Conservation (phyloP, 2,329 filamentous ascomycete genomes). For the Dothistroma pini region DNA sequence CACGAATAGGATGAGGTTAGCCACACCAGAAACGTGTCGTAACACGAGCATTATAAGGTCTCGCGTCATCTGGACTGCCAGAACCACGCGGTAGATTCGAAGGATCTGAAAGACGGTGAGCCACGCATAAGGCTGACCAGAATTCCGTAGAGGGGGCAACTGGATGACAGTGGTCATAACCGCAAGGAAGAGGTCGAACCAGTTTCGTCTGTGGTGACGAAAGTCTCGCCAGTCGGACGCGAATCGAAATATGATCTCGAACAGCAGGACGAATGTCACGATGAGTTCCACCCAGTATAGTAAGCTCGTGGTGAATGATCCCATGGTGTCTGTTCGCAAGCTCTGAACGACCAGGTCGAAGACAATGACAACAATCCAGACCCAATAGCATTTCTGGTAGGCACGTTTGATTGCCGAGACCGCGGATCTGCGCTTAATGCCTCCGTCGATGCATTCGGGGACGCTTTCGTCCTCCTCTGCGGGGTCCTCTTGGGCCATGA, state of each 20-base stretch:
- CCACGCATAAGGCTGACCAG: constrained; percentile 74
- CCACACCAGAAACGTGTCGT: constrained; percentile 85
- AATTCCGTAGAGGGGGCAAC: constrained; percentile 71
- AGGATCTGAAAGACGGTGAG: constrained; percentile 91
- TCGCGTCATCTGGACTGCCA: constrained; percentile 82
- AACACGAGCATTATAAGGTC: constrained; percentile 83
- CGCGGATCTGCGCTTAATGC: constrained; percentile 24
- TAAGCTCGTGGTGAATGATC: constrained; percentile 54
- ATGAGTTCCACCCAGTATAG: constrained; percentile 70
- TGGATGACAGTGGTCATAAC: constrained; percentile 81
- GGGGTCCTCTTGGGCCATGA: constrained; percentile 66
- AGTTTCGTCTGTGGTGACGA: constrained; percentile 67
- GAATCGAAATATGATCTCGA: constrained; percentile 81
- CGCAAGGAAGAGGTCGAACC: constrained; percentile 75
- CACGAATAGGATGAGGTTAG: constrained; percentile 93
- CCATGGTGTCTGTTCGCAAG: constrained; percentile 73
- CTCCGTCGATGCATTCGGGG: not conserved
- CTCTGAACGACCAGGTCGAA: constrained; percentile 77
- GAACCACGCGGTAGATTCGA: constrained; percentile 83
- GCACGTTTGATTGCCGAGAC: constrained; percentile 59
- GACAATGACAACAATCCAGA: constrained; percentile 79
- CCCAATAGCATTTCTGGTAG: constrained; percentile 67
- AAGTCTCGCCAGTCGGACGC: constrained; percentile 77
- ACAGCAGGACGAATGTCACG: constrained; percentile 71
- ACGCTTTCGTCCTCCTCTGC: constrained; percentile 25